Base-by-base conservation (phyloP, 2,329 filamentous ascomycete species). In the Neophaeococcomyces aloes region DNA sequence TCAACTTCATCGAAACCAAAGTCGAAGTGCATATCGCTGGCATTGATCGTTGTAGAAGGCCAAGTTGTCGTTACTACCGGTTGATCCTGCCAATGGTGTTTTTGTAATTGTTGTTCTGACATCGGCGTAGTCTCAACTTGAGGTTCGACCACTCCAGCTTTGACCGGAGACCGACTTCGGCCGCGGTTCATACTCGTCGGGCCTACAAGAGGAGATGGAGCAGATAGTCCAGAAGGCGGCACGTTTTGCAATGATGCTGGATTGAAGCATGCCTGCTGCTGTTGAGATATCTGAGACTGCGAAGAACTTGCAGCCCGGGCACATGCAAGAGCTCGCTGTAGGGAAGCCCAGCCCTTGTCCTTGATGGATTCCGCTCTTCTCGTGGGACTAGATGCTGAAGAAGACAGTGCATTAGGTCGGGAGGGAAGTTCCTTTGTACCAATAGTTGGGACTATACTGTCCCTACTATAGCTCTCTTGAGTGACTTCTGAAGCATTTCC, bases 261-360 rank as follows among this genome's bases (percentile, higher is more conserved):
- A 7, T 17, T 14, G 14, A 27, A n/a, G 30, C 39, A 34, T 7
- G n/a, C 39, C 7, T 33, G n/a, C 23, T 40, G 37, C 15, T 27
- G 31, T 19, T 25, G 21, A 19, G 14, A 23, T 17, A 17, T 41
- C 29, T 11, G 32, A 7, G 4, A 15, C 14, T 10, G 19, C 21
- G 25, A 21, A 10, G 39, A n/a, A n/a, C 61, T 61, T 38, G 62
- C 63, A 36, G 63, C 62, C 44, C 62, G 62, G 8, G 65, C 64
- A 30, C 63, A 62, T 44, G 61, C 62, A 38, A 68, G 56, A n/a
- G 65, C 64, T 45, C 65, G 56, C 49, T 67, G 65, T 36, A 67
- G 53, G n/a, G 65, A 67, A 7, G 61, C 62, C 52, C 65, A 66
- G 13, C 18, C 39, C 10, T 32, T 42, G 13, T 29, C 30, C 14